phyloP scores from a whole-genome alignment of 129 eudicot species.

The Saposhnikovia divaricata region DNA sequence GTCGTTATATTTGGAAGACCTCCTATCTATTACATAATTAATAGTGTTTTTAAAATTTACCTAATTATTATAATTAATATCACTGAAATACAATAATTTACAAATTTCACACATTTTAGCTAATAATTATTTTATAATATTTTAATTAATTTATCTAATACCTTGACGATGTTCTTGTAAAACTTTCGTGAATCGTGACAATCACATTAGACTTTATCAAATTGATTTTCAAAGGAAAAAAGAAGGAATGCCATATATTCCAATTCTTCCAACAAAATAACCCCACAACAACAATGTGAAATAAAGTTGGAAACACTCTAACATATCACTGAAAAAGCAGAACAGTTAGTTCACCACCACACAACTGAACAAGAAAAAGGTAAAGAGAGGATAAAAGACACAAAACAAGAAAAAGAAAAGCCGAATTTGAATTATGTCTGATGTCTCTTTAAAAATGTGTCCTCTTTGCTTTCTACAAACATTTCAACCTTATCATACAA shows the following conservation, averaged over 20 bases:
- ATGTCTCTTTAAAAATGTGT: slow-evolving; percentile 4
- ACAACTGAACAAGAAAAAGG: slow-evolving; percentile 7
- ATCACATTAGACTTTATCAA: neutral
- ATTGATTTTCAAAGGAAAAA: neutral
- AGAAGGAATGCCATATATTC: neutral
- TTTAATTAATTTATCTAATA: no score
- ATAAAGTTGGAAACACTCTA: neutral
- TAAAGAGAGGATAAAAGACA: neutral
- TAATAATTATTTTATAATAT: no score
- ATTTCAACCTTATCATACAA: neutral
- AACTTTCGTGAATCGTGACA: no score
- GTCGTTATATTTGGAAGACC: no score
- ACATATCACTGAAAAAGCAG: slow-evolving; percentile 1
- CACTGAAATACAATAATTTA: no score
- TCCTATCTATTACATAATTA: no score
- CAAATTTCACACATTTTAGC: no score
- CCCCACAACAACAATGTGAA: slow-evolving; percentile 7
- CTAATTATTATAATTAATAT: no score
- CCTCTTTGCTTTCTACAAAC: neutral
- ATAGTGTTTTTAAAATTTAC: no score
- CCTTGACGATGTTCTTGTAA: no score
- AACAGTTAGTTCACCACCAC: slow-evolving; percentile 7
- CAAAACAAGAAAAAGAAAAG: slow-evolving; percentile 22
- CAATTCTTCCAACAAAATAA: neutral
- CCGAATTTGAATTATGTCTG: slow-evolving; percentile 35